phyloP scores from a whole-genome alignment of 208 protist genomes.

The Entamoeba dispar region DNA sequence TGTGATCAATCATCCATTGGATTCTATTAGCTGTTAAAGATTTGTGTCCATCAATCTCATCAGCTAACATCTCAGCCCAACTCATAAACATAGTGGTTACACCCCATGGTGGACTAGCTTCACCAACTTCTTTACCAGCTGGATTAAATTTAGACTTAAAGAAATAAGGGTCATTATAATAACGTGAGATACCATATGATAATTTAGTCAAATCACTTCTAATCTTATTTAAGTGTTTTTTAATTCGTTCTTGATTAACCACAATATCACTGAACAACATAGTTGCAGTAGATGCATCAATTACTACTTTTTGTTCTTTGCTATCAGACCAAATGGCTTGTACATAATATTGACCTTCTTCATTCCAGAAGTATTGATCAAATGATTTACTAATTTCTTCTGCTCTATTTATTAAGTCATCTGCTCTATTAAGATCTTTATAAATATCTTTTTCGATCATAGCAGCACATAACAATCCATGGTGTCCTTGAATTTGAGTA shows the following conservation, averaged over 20 bases:
- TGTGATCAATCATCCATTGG: conserved; percentile 6
- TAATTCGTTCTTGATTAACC: background rate
- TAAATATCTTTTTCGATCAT: background rate
- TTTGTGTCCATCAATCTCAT: background rate
- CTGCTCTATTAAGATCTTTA: background rate
- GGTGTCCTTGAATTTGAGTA: conserved; percentile 7
- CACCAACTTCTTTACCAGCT: background rate
- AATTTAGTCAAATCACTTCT: background rate
- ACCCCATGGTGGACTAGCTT: background rate
- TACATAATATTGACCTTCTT: background rate
- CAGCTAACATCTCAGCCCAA: background rate
- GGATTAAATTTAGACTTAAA: conserved; percentile 5
- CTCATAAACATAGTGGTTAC: conserved; percentile 3
- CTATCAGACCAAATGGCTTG: conserved; percentile 1
- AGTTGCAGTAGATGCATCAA: conserved; percentile 10
- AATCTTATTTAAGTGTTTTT: background rate
- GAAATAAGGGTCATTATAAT: conserved; percentile 11
- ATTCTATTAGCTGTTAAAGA: background rate
- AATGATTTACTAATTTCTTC: background rate
- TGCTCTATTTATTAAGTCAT: background rate
- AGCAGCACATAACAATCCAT: conserved; percentile 1
- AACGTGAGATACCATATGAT: background rate
- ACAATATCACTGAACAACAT: conserved; percentile 4
- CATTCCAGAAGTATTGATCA: background rate
- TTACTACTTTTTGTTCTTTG: background rate